Conservation (phyloP, 768 basidiomycete species). For the Boletus bicolor region DNA sequence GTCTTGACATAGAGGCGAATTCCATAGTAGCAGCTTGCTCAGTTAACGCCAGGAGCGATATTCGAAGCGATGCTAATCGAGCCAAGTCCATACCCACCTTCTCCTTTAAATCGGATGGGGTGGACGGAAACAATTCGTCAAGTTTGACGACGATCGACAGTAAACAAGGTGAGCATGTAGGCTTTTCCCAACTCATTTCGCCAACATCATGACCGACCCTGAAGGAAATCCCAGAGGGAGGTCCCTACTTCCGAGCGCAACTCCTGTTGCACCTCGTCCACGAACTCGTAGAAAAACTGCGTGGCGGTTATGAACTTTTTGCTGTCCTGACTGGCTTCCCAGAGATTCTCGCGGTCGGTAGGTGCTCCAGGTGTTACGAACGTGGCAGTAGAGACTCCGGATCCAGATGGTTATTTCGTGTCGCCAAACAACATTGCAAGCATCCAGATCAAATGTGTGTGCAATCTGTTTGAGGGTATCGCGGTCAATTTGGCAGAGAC, state of each 20-base stretch:
- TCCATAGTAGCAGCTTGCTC: conserved; percentile 14
- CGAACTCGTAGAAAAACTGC: conserved; percentile 3
- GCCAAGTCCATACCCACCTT: background rate
- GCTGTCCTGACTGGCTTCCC: conserved; percentile 19
- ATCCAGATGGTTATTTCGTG: conserved; percentile 14
- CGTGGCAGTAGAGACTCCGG: conserved; percentile 4
- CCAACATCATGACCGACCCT: conserved; percentile 15
- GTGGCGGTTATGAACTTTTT: conserved; percentile 1
- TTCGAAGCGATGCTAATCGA: background rate
- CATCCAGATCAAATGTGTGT: conserved; percentile 5
- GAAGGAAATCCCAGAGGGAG: conserved; percentile 6
- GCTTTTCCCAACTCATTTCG: conserved; percentile 11
- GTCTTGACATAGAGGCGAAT: conserved; percentile 7
- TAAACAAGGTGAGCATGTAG: background rate
- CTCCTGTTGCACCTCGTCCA: background rate
- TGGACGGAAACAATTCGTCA: conserved; percentile 10
- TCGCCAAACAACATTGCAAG: conserved; percentile 6
- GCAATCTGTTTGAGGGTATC: conserved; percentile 2
- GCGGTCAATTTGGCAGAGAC: background rate
- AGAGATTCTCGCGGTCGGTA: conserved; percentile 7
- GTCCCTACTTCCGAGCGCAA: background rate
- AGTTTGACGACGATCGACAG: background rate
- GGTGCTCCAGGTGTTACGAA: conserved; percentile 15
- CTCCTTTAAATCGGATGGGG: background rate
- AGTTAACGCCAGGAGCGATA: conserved; percentile 5